Evolutionary conservation across 306 rosid genomes (phyloP), one percentile per base, ranked within the genome.

Genomic region (Vigna hirtella): DNA sequence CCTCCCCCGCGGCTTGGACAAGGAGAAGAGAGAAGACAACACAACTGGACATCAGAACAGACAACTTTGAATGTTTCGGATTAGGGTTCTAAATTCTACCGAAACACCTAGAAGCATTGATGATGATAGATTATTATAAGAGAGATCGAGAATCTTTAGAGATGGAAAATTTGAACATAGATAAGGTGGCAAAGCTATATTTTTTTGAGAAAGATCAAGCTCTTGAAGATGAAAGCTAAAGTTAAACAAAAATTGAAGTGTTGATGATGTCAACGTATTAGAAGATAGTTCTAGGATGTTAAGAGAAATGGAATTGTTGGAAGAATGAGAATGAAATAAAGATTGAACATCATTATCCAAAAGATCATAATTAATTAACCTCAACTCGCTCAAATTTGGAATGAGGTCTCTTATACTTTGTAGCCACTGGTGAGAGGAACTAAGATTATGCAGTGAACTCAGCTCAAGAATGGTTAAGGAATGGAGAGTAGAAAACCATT

Each of bases 331-430:
- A 56, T 40, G 9, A 42, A 55, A 64, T n/a, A 58, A 26, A 24
- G 38, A 26, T 58, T 58, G 14, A 7, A 58, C 12, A 58, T 58
- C 9, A 24, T 8, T 2, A 58, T 58, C 65, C 14, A n/a, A 58
- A 1, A 58, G 65, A 12, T n/a, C 4, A 13, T 28, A 66, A 20
- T 5, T 9, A 61, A 30, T 8, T 10, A 62, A 20, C 20, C 20
- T 61, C 43, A 61, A 6, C 20, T 28, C 43, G 15, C 3, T 61
- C 14, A 61, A 61, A 42, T 61, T 59, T 59, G 70, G 58, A 74
- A 73, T 17, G n/a, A 28, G 18, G 15, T 61, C 47, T 28, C 15
- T 18, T 6, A 61, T 59, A 2, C 8, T 26, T 12, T 57, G 78
- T 2, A 73, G 28, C 61, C 2, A n/a, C 4, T n/a, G 14, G 32